Evolutionary conservation across 805 yeast genomes (phyloP), one percentile per base, ranked within the genome.

Genomic region (Debaryomyces prosopidis): DNA sequence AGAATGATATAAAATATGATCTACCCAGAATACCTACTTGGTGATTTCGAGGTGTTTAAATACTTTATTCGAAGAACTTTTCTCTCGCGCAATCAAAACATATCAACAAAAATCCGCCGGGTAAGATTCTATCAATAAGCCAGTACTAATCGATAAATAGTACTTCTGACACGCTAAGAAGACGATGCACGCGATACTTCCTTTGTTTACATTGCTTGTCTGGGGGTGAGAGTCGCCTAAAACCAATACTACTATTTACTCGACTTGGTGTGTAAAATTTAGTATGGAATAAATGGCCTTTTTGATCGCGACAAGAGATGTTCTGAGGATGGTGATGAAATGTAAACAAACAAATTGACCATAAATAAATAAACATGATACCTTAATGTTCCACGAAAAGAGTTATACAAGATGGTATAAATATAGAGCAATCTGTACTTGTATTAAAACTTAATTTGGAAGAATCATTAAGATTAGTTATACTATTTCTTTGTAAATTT

Each of bases 401-500:
- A 18, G n/a, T 37, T 3, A 5, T n/a, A 17, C 36, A 10, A 26
- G 12, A 39, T 26, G 23, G 33, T 40, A 31, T 15, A 33, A 40
- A 40, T 34, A 34, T 12, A 12, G 8, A 15, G 12, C 2, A 26
- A 15, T 33, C 14, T 18, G 39, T 20, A n/a, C 12, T 3, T 12
- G 2, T 7, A 11, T 34, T 34, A 5, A 34, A 16, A 17, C 12
- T n/a, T 15, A 10, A 12, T 34, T 17, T 18, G 6, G 4, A 14
- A 36, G 19, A 23, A 14, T n/a, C 28, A 36, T 23, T 34, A 34
- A 20, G 39, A n/a, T 17, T 18, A 19, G 27, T n/a, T 17, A 10
- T 36, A 18, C 14, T 16, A 18, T 12, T 18, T 36, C 12, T 20
- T 19, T 19, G n/a, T 20, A 55, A 52, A 58, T 46, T 23, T 23